Evolutionary conservation across 2,329 filamentous ascomycete species (phyloP).

Genomic region (Trichoderma arundinaceum): DNA sequence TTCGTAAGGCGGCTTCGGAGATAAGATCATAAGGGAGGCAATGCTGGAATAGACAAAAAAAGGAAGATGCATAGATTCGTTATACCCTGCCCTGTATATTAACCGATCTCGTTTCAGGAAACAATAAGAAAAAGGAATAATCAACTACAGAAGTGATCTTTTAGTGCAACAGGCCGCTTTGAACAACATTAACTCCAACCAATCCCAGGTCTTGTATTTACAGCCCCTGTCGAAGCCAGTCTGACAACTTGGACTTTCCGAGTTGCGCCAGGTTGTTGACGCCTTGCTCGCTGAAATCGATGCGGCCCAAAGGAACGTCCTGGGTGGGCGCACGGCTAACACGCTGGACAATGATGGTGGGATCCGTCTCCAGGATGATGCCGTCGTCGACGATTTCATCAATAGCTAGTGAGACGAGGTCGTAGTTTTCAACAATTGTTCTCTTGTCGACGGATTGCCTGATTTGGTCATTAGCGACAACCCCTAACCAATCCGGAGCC

Average conservation of each 20-base stretch:
- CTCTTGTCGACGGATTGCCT: slow-evolving; percentile 97
- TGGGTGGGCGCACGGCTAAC: slow-evolving; percentile 91
- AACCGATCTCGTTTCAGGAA: slow-evolving; percentile 25
- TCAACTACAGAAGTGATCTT: slow-evolving; percentile 18
- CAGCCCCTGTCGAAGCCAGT: slow-evolving; percentile 85
- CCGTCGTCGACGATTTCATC: slow-evolving; percentile 96
- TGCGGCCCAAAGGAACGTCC: slow-evolving; percentile 89
- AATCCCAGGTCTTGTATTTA: slow-evolving; percentile 46
- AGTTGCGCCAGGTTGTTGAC: slow-evolving; percentile 93
- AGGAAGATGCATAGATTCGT: slow-evolving; percentile 31
- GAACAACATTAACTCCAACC: slow-evolving; percentile 29
- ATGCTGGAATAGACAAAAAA: slow-evolving; percentile 39
- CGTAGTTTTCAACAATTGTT: slow-evolving; percentile 98
- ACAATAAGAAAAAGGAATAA: slow-evolving; percentile 27
- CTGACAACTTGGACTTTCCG: slow-evolving; percentile 87
- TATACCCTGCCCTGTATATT: slow-evolving; percentile 32
- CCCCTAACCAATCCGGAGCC: neutral
- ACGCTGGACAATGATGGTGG: slow-evolving; percentile 87
- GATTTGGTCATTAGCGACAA: slow-evolving; percentile 12
- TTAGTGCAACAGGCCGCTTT: slow-evolving; percentile 25
- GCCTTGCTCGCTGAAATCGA: slow-evolving; percentile 94
- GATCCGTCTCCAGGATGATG: slow-evolving; percentile 96
- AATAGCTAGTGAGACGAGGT: slow-evolving; percentile 89
- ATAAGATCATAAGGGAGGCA: slow-evolving; percentile 54
- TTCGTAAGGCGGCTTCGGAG: slow-evolving; percentile 76